Conservation (phyloP, 352 stramenopile species). For the Phytophthora sojae region DNA sequence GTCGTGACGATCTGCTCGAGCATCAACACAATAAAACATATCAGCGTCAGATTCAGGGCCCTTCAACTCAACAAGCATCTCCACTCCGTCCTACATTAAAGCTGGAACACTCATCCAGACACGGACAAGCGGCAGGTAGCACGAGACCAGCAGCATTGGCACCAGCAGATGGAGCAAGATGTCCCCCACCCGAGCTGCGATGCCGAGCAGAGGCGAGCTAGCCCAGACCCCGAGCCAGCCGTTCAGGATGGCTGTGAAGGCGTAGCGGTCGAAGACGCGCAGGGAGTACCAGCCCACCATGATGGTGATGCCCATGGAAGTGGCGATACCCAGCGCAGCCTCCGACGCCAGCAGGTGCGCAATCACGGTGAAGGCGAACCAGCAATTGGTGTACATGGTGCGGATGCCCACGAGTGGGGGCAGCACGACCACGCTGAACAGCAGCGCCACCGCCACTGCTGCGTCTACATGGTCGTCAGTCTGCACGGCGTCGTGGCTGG, state of each 20-base stretch:
- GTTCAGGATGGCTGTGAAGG: constrained; percentile 77
- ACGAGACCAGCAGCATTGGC: constrained; percentile 79
- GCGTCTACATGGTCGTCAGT: constrained; percentile 53
- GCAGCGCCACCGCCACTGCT: constrained; percentile 52
- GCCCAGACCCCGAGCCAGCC: constrained; percentile 84
- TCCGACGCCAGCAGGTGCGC: constrained; percentile 63
- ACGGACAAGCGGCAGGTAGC: constrained; percentile 75
- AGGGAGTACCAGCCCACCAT: constrained; percentile 90
- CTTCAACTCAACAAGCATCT: neutral
- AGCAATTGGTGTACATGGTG: constrained; percentile 86
- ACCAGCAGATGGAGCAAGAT: constrained; percentile 73
- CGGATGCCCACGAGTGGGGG: constrained; percentile 64
- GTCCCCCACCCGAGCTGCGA: constrained; percentile 68
- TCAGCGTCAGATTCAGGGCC: constrained; percentile 3
- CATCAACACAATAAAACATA: constrained; percentile 6
- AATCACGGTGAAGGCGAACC: constrained; percentile 70
- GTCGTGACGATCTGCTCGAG: constrained; percentile 59
- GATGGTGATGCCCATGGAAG: constrained; percentile 84
- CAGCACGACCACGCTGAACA: constrained; percentile 68
- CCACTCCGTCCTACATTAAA: constrained; percentile 56
- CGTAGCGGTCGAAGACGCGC: constrained; percentile 80
- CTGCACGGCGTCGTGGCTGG: constrained; percentile 15
- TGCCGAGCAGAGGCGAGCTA: constrained; percentile 64
- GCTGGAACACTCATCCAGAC: constrained; percentile 86
- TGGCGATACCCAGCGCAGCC: constrained; percentile 73